A percentile compares a stretch with the other conserved stretches of the same genome.
These are phyloP conservation scores for Ustilago xerochloae DNA, from an alignment of 1,284 basidiomycete species.

Conservation along the genomic window DNA sequence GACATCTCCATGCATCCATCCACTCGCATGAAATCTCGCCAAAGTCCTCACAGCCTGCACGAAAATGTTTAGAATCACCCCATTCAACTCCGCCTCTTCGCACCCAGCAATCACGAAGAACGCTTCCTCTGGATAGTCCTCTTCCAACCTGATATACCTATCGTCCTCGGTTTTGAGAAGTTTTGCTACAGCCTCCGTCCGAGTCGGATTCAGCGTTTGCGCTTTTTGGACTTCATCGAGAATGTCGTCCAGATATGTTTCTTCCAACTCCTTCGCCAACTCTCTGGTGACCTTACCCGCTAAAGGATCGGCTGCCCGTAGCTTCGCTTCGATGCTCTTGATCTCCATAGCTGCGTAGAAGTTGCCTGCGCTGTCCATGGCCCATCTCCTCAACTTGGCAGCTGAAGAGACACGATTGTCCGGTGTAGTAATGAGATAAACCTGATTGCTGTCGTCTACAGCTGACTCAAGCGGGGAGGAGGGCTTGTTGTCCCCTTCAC, in stretches of 20 bases:
- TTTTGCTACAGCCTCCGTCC: conserved; percentile 41
- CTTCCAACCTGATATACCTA: conserved; percentile 62
- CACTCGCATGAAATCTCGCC: conserved; percentile 57
- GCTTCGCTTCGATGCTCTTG: conserved; percentile 64
- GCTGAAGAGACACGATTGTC: conserved; percentile 67
- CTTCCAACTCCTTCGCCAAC: conserved; percentile 47
- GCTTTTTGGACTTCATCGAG: conserved; percentile 66
- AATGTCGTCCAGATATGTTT: conserved; percentile 63
- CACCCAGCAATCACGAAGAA: conserved; percentile 67
- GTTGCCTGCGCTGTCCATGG: conserved; percentile 62
- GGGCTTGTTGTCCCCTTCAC: background rate
- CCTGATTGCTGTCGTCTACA: conserved; percentile 20
- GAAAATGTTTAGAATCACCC: conserved; percentile 60
- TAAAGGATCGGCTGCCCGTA: conserved; percentile 53
- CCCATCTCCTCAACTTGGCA: conserved; percentile 65
- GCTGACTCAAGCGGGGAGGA: conserved; percentile 3
- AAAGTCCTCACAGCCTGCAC: conserved; percentile 54
- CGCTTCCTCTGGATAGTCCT: conserved; percentile 66
- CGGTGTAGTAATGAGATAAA: conserved; percentile 66
- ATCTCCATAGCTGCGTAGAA: conserved; percentile 68
- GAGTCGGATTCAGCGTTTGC: conserved; percentile 58
- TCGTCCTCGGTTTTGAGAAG: conserved; percentile 61
- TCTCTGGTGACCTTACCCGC: conserved; percentile 23
- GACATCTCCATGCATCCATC: conserved; percentile 67
- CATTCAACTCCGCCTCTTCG: conserved; percentile 59